These are phyloP conservation scores for Leccinum subgranulosum DNA, from an alignment of 768 basidiomycete genomes.

Conservation along the genomic window DNA sequence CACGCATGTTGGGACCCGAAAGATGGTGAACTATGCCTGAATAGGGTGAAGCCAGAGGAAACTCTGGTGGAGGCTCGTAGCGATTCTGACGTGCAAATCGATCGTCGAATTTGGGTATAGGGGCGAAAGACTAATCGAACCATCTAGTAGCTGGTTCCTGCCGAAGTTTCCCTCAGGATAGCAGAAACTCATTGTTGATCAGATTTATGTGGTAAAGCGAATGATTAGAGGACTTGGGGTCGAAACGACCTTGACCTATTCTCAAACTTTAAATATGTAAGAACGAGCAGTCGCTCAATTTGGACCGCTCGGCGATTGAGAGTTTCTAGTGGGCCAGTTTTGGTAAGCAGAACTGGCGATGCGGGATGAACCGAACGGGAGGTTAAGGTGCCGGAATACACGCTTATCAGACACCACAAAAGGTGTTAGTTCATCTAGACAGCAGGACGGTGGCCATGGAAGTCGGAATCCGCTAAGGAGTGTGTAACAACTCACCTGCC, in stretches of 20 bases:
- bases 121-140: constrained; percentile 96
- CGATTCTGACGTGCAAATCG: constrained; percentile 96
- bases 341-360: constrained; percentile 73
- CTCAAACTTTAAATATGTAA: constrained; percentile 69
- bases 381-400: constrained; percentile 82
- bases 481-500: constrained; percentile 89
- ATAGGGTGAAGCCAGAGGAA: constrained; percentile 90
- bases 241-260: constrained; percentile 87
- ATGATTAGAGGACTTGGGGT: constrained; percentile 91
- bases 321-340: constrained; percentile 73
- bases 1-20: too few relatives aligned
- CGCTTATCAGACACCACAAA: constrained; percentile 84
- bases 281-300: constrained; percentile 48
- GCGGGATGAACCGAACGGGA: constrained; percentile 67
- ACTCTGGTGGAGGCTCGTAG: constrained; percentile 95
- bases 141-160: constrained; percentile 92
- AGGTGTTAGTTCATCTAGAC: constrained; percentile 86
- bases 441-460: constrained; percentile 87
- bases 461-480: constrained; percentile 84
- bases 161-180: constrained; percentile 84
- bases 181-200: constrained; percentile 47
- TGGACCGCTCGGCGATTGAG: constrained; percentile 55
- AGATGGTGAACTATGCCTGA: too few relatives aligned
- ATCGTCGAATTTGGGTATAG: constrained; percentile 88
- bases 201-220: constrained; percentile 67